Evolutionary conservation across 176 grass and related monocot genomes (phyloP), one percentile per base, ranked within the genome.

Genomic region (Aegilops umbellulata): DNA sequence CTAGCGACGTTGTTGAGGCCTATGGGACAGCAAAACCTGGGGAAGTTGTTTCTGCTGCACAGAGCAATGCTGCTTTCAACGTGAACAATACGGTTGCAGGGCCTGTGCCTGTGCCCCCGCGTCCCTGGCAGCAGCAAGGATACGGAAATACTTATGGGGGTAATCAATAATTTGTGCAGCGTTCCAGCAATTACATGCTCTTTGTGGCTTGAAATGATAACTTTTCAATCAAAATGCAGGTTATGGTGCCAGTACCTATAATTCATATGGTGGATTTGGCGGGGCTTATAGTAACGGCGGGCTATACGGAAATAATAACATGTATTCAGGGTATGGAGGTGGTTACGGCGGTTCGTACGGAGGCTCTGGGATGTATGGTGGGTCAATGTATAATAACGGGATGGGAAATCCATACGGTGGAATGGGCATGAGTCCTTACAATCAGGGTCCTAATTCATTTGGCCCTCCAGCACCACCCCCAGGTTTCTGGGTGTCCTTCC

Each of bases 21-120:
- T 99, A 94, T 86, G 97, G 97, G 68, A 93, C 85, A 30, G 90
- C 94, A 22, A 99, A 88, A 82, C 88, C 87, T n/a, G 94, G 94
- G 34, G 97, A 96, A 78, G 72, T 91, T 39, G 87, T 99, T 84
- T 65, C 94, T 66, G 58, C 81, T 49, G 64, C 82, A 64, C 90
- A 87, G 29, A 84, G 61, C 70, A 94, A 69, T 87, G 84, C 49
- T 6, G 19, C 80, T 25, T 67, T 86, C 76, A 86, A 82, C 30
- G 30, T 79, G 46, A 92, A 79, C 39, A 90, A 49, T 75, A 72
- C 44, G 44, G 24, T 90, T 22, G 80, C 89, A 20, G 60, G 87
- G 42, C 77, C 88, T 34, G 84, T 98, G 42, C 77, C 88, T 34
- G 84, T 98, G 49, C 95, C 94, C 16, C 79, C 88, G 64, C 90